Base-by-base conservation (phyloP, 108 stramenopile species). In the Phaeodactylum tricornutum region DNA sequence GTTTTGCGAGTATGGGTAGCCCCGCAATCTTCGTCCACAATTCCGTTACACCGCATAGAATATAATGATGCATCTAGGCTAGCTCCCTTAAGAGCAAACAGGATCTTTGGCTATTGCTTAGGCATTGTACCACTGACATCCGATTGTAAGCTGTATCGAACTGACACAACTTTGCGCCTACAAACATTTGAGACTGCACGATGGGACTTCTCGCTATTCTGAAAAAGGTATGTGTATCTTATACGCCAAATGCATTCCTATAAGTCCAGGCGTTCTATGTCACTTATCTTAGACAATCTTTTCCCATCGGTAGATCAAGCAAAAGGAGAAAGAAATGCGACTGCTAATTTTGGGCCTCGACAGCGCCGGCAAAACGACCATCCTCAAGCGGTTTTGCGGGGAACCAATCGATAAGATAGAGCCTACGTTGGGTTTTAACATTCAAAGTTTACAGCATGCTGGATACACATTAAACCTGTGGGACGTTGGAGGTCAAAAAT, bases 401-500 rank as follows among this genome's bases (percentile, higher is more conserved):
- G 93, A 96, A 23, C 74, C 93, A 30, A 94, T 96, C 17, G 78
- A 88, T 48, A 80, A 77, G 21, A 95, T 99, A 47, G 81, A 81
- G 51, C 98, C 97, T 2, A 99, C 97, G 0, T 73, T 98, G 7
- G 98, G 97, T 9, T 99, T 99, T 79, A 86, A 96, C 46, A 98
- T 98, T 62, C 92, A 98, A 57, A 94, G 95, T 4, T 60, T 99
- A 8, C 89, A 95, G 40, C 88, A 94, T 52, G 49, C 72, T 23
- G 23, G 61, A 17, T 95, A 85, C 40, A 59, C 64, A 23, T 56
- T 96, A 0, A 80, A 87, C 46, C 24, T 86, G 36, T 99, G 98
- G 98, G 98, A 99, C 55, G 93, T 99, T 25, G 98, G 98, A 14
- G 98, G 98, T 4, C 98, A 99, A 74, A 87, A 89, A 42, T 94